Base-by-base conservation (phyloP, 345 rosid genomes). In the Limnanthes douglasii region DNA sequence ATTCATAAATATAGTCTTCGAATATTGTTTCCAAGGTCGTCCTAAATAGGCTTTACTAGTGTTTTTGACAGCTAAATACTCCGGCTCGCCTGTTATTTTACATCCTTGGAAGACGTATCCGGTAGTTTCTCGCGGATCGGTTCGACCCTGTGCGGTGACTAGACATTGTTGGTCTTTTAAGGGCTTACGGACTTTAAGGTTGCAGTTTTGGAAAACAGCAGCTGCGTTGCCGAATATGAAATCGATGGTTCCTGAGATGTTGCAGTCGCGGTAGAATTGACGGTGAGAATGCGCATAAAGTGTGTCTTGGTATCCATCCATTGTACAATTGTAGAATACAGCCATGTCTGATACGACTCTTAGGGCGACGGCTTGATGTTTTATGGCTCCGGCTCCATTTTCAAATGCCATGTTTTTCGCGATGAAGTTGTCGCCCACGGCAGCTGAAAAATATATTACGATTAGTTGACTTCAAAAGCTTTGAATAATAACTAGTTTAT, bases 201-300 rank as follows among this genome's bases (percentile, higher is more conserved):
- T 57, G 57, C 95, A 82, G 37, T 78, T 75, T 22, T 86, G 95
- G 56, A 78, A 75, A 18, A 73, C 46, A 0, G 46, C 77, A 1
- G 68, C 43, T 2, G 82, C 84, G 12, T 73, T 77, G 0, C 97
- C 97, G 18, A 78, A 70, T 41, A 86, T 51, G 44, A 78, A 73
- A 52, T 86, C 95, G 5, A 86, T 60, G 8, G 95, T 82, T 26
- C 97, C 97, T 0, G 75, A 34, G 60, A 86, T 50, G 30, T 48
- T 56, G 58, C 95, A 82, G 31, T 78, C 88, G 0, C 97, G 85
- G 75, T 64, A 86, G 73, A 66, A 86, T 45, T 86, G 97, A 11
- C 95, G 78, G 46, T 66, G 70, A 48, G 82, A 42, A 52, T 73
- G 88, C 8, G 72, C 51, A 37, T 78, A 73, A 8, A 86, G 62